Percentiles rank a stretch among this genome's conserved stretches.
Conservation (phyloP, 768 basidiomycete species). For the Gelatoporia subvermispora region DNA sequence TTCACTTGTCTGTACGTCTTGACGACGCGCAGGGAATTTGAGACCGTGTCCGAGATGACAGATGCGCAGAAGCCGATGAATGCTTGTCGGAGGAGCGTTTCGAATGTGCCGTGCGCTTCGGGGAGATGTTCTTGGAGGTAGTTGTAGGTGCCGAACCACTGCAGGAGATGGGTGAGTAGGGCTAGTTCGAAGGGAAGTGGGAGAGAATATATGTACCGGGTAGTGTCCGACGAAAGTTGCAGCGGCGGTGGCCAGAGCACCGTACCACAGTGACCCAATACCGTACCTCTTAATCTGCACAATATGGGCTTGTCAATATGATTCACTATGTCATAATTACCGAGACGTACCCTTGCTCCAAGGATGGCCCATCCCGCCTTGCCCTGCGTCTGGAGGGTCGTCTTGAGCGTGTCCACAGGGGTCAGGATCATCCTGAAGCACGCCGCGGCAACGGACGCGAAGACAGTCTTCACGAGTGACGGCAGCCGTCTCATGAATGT, state of each 20-base stretch:
- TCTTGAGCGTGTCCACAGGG: conserved; percentile 92
- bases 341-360: conserved; percentile 47
- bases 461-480: conserved; percentile 64
- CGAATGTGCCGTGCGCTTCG: conserved; percentile 39
- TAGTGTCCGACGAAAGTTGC: conserved; percentile 94
- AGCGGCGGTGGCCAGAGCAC: conserved; percentile 85
- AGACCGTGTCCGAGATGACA: conserved; percentile 77
- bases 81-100: conserved; percentile 73
- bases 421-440: conserved; percentile 87
- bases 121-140: conserved; percentile 66
- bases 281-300: conserved; percentile 69
- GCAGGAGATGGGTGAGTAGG: not conserved
- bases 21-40: conserved; percentile 86
- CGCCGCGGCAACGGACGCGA: conserved; percentile 76
- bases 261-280: conserved; percentile 79
- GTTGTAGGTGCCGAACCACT: conserved; percentile 89
- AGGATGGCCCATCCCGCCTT: conserved; percentile 63
- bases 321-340: not conserved
- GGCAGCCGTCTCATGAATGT: conserved; percentile 63
- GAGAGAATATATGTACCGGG: conserved; percentile 45
- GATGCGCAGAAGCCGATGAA: conserved; percentile 90
- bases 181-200: not conserved
- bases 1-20: conserved; percentile 96
- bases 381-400: conserved; percentile 91
- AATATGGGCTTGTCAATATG: not conserved